These are phyloP conservation scores for Apiospora arundinis DNA, from an alignment of 2,329 filamentous ascomycete genomes.

Conservation along the genomic window DNA sequence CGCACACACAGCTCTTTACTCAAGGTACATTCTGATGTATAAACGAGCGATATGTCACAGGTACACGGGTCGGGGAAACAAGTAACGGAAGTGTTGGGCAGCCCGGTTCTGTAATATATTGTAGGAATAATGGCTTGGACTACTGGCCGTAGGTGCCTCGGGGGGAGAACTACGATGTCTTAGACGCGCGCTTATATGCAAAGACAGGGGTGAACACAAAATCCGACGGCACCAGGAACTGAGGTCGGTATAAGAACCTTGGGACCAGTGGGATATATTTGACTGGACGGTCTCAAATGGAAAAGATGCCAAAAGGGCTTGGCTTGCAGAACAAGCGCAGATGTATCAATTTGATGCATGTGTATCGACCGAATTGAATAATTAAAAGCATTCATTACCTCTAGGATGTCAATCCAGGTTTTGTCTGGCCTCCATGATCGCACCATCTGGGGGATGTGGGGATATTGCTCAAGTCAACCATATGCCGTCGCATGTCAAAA, in stretches of 20 bases:
- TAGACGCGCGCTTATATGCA: slow-evolving; percentile 1
- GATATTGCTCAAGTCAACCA: no score
- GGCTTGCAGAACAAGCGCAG: no score
- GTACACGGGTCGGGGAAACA: not conserved
- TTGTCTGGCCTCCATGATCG: no score
- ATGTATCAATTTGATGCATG: not conserved
- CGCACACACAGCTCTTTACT: no score
- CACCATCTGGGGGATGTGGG: no score
- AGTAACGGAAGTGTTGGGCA: not conserved
- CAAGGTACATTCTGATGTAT: no score
- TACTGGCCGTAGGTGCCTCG: not conserved
- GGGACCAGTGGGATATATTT: not conserved
- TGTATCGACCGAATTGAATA: not conserved
- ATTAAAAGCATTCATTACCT: not conserved
- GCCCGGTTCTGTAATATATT: no score
- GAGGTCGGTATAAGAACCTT: not conserved
- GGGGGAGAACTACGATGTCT: not conserved
- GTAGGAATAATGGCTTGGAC: no score
- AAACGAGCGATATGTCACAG: no score
- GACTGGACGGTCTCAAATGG: no score
- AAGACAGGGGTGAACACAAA: not conserved
- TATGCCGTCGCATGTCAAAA: no score
- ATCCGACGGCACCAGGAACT: not conserved
- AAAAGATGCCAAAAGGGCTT: not conserved
- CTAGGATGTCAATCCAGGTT: no score